Base-by-base conservation (phyloP, 2,329 filamentous ascomycete species). In the Furcasterigmium sp. region DNA sequence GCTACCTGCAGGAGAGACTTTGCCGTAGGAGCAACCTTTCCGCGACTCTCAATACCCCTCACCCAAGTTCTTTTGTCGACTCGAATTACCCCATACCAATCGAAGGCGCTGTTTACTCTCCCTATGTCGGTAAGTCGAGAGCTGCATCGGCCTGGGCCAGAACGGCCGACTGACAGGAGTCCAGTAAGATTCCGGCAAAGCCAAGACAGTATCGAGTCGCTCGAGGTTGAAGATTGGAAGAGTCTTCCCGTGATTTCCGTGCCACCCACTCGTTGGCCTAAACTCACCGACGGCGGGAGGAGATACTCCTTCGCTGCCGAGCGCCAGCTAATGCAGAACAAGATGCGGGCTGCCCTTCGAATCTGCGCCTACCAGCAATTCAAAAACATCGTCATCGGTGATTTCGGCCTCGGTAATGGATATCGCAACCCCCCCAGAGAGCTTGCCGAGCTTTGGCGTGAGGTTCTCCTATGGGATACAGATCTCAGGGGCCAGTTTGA, bases 1-100 rank as follows among this genome's bases (percentile, higher is more conserved):
- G 30, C n/a, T 34, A 15, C 30, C 30, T 28, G 26, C 38, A 86
- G 65, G 86, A 90, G 62, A 83, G 83, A 51, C 75, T 91, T 29
- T 87, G 85, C 55, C 75, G 85, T 47, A 73, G 86, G 52, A 87
- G 84, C 65, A 89, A 84, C 50, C 75, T 91, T 26, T 83, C 83
- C 6, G 80, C 83, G 15, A 80, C 82, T 3, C 70, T 90, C 39
- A 75, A 72, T 18, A 83, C 76, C 37, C 81, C 83, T 2, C 81
- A 72, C 47, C 67, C 73, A 3, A 68, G 65, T 10, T 69, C 68
- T 14, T 58, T 62, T 13, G 60, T 65, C 19, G 50, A 64, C 4
- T 60, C 61, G 47, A 81, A 87, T 58, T 91, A 90, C 55, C 86
- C 86, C 8, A 82, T 90, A 48, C 83, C 84, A 3, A 75, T 79